These are phyloP conservation scores for Hypoxylon sp. DNA, from an alignment of 2,329 filamentous ascomycete species.

Conservation along the genomic window DNA sequence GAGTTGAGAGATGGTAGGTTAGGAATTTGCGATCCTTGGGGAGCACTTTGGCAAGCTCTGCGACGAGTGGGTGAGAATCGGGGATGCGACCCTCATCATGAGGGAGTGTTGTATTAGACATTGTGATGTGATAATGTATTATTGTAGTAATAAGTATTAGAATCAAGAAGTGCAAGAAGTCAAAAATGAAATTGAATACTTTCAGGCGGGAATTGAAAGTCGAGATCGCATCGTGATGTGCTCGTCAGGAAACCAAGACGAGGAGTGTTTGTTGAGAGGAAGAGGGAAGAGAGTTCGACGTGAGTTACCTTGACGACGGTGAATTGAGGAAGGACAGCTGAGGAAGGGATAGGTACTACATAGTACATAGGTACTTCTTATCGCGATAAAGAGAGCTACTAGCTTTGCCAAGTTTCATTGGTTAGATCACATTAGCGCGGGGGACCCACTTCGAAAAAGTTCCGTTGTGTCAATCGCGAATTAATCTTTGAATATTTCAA, in stretches of 20 bases:
- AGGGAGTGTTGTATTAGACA: conserved; percentile 26
- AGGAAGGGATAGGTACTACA: too few species aligned
- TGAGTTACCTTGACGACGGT: too few species aligned
- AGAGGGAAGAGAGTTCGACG: too few species aligned
- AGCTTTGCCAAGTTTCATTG: too few species aligned
- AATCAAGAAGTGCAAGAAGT: too few species aligned
- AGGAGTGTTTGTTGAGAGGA: conserved; percentile 16
- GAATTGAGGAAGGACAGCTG: too few species aligned
- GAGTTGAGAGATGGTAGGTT: conserved; percentile 87
- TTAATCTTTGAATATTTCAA: conserved; percentile 10
- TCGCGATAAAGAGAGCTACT: too few species aligned
- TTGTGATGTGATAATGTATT: too few species aligned
- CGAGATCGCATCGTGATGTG: conserved; percentile 7
- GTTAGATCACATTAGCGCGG: conserved; percentile 9
- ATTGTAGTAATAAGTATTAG: too few species aligned
- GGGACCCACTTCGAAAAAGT: conserved; percentile 28
- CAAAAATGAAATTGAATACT: too few species aligned
- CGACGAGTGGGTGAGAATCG: conserved; percentile 46
- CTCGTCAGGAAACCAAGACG: neutral
- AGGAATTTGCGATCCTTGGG: conserved; percentile 67
- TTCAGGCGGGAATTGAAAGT: too few species aligned
- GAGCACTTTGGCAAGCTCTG: conserved; percentile 58
- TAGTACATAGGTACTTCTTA: too few species aligned
- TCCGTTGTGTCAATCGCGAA: conserved; percentile 12
- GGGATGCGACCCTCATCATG: conserved; percentile 25